Evolutionary conservation across 805 yeast species (phyloP), one percentile per base, ranked within the genome.

Genomic region (Candida taoyuanica): DNA sequence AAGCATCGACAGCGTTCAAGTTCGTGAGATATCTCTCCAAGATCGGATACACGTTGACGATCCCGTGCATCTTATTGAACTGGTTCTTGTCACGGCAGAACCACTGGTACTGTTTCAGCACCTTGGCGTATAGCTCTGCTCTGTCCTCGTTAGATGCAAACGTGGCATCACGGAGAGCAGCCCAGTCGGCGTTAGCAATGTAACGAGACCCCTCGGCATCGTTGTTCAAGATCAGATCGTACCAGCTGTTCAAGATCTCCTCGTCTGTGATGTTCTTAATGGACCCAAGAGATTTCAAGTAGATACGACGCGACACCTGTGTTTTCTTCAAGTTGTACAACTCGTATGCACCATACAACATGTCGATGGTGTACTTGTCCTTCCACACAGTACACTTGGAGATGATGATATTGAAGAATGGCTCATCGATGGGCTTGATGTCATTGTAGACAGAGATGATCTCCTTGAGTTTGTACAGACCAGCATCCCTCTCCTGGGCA

Each of bases 181-280:
- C 81, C 91, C 91, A 84, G 62, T 83, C 91, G 9, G 93, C 91
- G 56, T 77, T 78, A 6, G 91, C 88, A 49, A 84, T 78, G 55
- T 78, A 81, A 28, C 60, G 63, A 60, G 73, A 75, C 9, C 78
- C 77, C 35, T 67, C 70, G 32, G 60, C 61, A 24, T 71, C 73
- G 42, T 80, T 78, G 46, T 75, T 70, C 28, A 46, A 33, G 29
- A 79, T 60, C 32, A 73, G 60, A 33, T 73, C 70, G 42, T 68
- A 64, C 87, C 86, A 81, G 45, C 69, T 68, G 23, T 59, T 52
- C 44, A 77, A 58, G 43, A 86, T 80, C 40, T 76, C 81, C 7
- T 61, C 63, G 32, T 73, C 60, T 23, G 74, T 65, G 29, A 73
- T 74, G 37, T 30, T 39, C 25, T 71, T 71, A 32, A 85, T 71